Evolutionary conservation across 192 early-diverging fungal species (phyloP).

Genomic region (Mortierella claussenii): DNA sequence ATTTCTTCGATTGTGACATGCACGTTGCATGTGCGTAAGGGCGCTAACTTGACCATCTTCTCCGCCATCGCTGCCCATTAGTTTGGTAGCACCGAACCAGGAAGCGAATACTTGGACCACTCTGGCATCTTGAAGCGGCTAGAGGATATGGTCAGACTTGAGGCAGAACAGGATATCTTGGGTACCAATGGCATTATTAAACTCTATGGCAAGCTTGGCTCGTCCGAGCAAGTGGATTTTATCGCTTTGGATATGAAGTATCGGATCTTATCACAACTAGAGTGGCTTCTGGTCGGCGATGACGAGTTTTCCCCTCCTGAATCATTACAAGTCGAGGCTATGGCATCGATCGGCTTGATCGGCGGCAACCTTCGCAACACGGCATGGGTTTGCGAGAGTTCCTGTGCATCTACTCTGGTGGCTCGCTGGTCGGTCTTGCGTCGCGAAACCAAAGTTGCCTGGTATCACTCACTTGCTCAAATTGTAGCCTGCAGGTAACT

Average conservation of each 20-base stretch:
- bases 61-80: neutral
- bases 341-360: constrained; percentile 30
- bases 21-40: neutral
- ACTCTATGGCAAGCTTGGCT: constrained; percentile 39
- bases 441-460: constrained; percentile 30
- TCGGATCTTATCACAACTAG: constrained; percentile 31
- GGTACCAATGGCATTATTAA: constrained; percentile 24
- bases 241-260: constrained; percentile 38
- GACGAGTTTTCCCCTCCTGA: constrained; percentile 22
- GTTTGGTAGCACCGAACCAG: constrained; percentile 23
- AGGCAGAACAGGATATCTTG: constrained; percentile 19
- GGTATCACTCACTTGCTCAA: constrained; percentile 43
- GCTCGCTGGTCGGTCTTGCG: neutral
- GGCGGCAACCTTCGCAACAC: constrained; percentile 41
- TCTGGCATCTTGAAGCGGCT: constrained; percentile 24
- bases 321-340: constrained; percentile 21
- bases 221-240: constrained; percentile 14
- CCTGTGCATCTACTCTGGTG: constrained; percentile 16
- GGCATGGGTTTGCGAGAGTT: constrained; percentile 25
- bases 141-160: constrained; percentile 6
- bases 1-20: neutral
- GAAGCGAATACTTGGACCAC: constrained; percentile 33
- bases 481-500: constrained; percentile 38
- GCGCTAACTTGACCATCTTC: neutral
- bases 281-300: constrained; percentile 17